These are phyloP conservation scores for Amanita jacksonii DNA, from an alignment of 768 basidiomycete species.

Conservation along the genomic window DNA sequence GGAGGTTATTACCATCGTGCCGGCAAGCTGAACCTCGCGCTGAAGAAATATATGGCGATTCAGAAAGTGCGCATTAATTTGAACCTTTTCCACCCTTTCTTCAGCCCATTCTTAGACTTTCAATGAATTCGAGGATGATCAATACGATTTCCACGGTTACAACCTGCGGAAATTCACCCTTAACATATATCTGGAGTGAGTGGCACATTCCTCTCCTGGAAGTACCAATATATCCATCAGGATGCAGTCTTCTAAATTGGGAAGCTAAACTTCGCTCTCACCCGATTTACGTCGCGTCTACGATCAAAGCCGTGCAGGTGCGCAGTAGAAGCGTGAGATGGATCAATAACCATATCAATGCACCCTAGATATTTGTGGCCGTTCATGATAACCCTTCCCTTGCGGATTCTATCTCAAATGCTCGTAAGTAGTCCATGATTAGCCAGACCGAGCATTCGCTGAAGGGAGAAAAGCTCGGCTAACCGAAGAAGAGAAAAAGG, in stretches of 20 bases:
- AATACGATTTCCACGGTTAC: conserved; percentile 97
- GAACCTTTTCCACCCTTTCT: conserved; percentile 1
- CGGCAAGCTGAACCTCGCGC: conserved; percentile 63
- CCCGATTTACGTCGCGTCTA: conserved; percentile 66
- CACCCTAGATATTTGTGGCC: conserved; percentile 57
- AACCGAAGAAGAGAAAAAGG: conserved; percentile 66
- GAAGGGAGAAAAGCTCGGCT: conserved; percentile 24
- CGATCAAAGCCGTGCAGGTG: conserved; percentile 63
- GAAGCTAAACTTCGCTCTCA: conserved; percentile 74
- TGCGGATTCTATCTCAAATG: conserved; percentile 30
- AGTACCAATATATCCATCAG: conserved; percentile 8
- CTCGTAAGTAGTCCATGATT: conserved; percentile 21
- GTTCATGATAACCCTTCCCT: conserved; percentile 66
- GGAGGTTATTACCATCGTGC: conserved; percentile 59
- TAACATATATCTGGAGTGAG: conserved; percentile 78
- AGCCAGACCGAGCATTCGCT: not conserved
- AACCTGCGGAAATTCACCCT: conserved; percentile 84
- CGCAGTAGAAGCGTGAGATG: not conserved
- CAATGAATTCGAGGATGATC: conserved; percentile 85
- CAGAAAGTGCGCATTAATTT: conserved; percentile 45
- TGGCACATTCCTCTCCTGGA: conserved; percentile 9
- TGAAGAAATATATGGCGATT: conserved; percentile 77
- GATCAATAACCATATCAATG: not conserved
- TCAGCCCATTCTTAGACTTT: conserved; percentile 44
- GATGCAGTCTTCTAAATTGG: conserved; percentile 63